Evolutionary conservation across 495 filamentous ascomycete species (phyloP).

Genomic region (Penicillium tannophilum): DNA sequence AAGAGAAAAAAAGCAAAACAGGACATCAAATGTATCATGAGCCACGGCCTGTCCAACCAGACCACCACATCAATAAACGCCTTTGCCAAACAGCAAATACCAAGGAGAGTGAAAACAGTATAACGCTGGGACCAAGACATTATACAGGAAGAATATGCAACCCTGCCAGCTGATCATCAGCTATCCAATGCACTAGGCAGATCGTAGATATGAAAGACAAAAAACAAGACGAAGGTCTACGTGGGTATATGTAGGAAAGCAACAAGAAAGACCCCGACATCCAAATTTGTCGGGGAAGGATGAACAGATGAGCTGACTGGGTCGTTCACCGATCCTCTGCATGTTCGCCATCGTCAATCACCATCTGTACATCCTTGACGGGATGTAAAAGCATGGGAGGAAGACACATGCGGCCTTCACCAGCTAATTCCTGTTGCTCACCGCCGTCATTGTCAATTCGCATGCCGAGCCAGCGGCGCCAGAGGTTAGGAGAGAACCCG

Average conservation of each 20-base stretch:
- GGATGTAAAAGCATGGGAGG: constrained; percentile 92
- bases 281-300: background rate
- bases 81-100: constrained; percentile 11
- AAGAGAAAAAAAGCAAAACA: background rate
- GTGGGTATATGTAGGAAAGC: constrained; percentile 6
- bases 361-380: constrained; percentile 80
- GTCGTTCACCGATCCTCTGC: constrained; percentile 26
- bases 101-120: constrained; percentile 6
- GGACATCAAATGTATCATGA: constrained; percentile 20
- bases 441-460: constrained; percentile 85
- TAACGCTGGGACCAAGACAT: constrained; percentile 18
- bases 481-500: constrained; percentile 79
- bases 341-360: constrained; percentile 59
- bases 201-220: constrained; percentile 1
- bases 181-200: constrained; percentile 12
- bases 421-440: constrained; percentile 74
- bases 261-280: background rate
- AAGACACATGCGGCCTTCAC: constrained; percentile 91
- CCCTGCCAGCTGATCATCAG: constrained; percentile 16
- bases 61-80: constrained; percentile 17
- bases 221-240: constrained; percentile 2
- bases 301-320: background rate
- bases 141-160: constrained; percentile 25
- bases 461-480: constrained; percentile 83
- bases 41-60: constrained; percentile 13